Evolutionary conservation across 192 early-diverging fungal species (phyloP), one percentile per base, ranked within the genome.

Genomic region (Coemansia sp.): DNA sequence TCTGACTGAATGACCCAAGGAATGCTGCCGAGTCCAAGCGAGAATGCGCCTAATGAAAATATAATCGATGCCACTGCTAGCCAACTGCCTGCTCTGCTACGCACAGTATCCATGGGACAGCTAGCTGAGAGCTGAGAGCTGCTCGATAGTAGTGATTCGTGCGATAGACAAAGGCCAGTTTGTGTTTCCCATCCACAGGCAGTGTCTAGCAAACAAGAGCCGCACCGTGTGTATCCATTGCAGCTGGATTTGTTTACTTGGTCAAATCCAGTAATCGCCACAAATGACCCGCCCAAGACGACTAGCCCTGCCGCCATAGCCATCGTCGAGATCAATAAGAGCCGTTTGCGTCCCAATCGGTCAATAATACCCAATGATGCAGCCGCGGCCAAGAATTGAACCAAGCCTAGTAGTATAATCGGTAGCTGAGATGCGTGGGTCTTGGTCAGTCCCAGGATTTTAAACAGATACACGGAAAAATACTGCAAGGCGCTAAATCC

Each of bases 1-100:
- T 75, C 74, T 7, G 74, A 30, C 64, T 75, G 74, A 23, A 75
- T 75, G 3, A 75, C 60, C 74, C 74, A 75, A 5, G 74, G 74
- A 28, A 75, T 70, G 49, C 60, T 75, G 17, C 68, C 74, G 3
- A 75, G 68, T 26, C 74, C 74, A 9, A 75, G 50, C n/a, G 64
- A 23, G 47, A 75, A 70, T 39, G 68, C 33, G 2, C 74, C 74
- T 17, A 70, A 53, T 2, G 68, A 69, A 30, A 75, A 47, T 40
- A 75, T 70, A 30, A 75, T 44, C 33, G 74, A 70, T 7, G 43
- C 35, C 57, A 69, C 68, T 0, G 68, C 73, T n/a, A 75, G n/a
- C 73, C 73, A 75, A 46, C 73, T 66, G 6, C 73, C 63, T 2
- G 62, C 62, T 9, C 46, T 58, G 3, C 69, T 64, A 0, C 59